Evolutionary conservation across 257 asterid genomes (phyloP).

Genomic region (Agastache rugosa): DNA sequence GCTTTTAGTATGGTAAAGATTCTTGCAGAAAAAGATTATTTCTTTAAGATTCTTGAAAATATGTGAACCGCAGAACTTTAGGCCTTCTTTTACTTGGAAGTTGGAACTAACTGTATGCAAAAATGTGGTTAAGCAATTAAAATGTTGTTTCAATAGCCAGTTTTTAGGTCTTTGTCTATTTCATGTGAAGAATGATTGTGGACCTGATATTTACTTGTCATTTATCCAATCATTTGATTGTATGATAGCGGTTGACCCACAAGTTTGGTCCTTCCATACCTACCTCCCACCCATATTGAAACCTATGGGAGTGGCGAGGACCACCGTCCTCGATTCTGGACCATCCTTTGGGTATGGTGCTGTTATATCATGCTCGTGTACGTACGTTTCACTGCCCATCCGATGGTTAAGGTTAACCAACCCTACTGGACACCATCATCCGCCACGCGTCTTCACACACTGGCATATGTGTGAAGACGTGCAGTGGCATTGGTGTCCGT

Average conservation of each 20-base stretch:
- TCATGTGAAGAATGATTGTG: conserved; percentile 53
- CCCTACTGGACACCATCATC: neutral
- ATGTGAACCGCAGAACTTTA: conserved; percentile 36
- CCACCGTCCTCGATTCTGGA: conserved; percentile 54
- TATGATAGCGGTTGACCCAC: conserved; percentile 51
- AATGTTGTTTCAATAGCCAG: conserved; percentile 30
- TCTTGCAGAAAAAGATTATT: neutral
- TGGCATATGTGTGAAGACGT: neutral
- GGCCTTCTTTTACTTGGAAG: conserved; percentile 29
- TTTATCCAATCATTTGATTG: conserved; percentile 72
- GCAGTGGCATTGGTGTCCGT: neutral
- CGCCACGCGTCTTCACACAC: neutral
- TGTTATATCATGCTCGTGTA: conserved; percentile 40
- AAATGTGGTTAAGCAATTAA: conserved; percentile 29
- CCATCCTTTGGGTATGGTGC: conserved; percentile 54
- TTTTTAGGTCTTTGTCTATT: conserved; percentile 41
- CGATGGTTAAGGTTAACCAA: neutral
- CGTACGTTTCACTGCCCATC: conserved; percentile 23
- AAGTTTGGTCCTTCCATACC: conserved; percentile 57
- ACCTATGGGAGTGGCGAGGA: conserved; percentile 52
- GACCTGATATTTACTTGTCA: conserved; percentile 60
- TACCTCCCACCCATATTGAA: conserved; percentile 58
- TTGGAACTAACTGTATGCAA: conserved; percentile 31
- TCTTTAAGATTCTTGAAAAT: conserved; percentile 31
- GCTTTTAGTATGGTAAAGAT: neutral